These are phyloP conservation scores for Prasinococcaceae sp. DNA, from an alignment of 139 green algal species.

Conservation along the genomic window DNA sequence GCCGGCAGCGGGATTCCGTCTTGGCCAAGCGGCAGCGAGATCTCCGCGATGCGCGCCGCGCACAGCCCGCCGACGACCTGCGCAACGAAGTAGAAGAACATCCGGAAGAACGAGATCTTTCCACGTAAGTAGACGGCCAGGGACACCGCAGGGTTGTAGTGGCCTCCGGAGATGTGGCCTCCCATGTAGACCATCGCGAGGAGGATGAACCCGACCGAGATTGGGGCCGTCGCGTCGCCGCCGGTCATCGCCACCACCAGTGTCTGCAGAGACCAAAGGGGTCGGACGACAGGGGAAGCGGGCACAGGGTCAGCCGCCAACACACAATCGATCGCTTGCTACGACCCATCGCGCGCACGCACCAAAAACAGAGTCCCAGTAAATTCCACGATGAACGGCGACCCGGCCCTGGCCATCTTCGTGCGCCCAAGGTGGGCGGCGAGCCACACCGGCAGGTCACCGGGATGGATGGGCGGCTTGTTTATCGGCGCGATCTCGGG, in stretches of 20 bases:
- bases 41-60: background rate
- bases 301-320: no score
- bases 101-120: background rate
- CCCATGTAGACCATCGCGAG: conserved; percentile 1
- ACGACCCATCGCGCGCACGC: no score
- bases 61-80: background rate
- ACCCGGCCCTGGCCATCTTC: no score
- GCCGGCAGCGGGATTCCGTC: background rate
- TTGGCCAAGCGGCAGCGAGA: background rate
- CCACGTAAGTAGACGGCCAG: background rate
- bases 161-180: background rate
- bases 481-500: no score
- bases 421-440: no score
- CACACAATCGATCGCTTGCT: no score
- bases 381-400: background rate
- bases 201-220: background rate
- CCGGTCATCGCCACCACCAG: background rate
- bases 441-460: no score
- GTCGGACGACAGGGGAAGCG: no score
- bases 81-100: background rate
- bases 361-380: background rate
- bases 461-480: no score
- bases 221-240: background rate
- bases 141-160: conserved; percentile 4
- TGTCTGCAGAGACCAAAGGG: no score